Evolutionary conservation across 1,139 yeast species (phyloP).

Genomic region (Diutina pseudorugosa): DNA sequence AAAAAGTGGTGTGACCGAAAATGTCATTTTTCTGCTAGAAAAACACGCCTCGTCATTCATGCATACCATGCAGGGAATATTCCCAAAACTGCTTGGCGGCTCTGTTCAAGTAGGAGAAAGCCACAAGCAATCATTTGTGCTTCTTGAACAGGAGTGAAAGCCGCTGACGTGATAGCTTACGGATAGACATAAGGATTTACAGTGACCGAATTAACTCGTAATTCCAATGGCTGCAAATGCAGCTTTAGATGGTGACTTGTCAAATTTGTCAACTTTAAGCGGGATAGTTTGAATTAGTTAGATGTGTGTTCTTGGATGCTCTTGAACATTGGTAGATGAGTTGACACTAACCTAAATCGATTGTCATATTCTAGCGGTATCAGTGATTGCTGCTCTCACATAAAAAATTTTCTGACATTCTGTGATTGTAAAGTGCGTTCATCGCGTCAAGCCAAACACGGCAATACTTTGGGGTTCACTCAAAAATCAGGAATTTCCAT

Average conservation of each 20-base stretch:
- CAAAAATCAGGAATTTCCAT: too few species aligned
- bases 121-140: neutral
- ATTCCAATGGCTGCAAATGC: conserved; percentile 3
- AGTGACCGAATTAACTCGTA: neutral
- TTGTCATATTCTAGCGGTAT: neutral
- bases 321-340: neutral
- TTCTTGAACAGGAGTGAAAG: neutral
- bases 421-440: neutral
- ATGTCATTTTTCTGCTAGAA: neutral
- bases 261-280: neutral
- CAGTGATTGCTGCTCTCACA: neutral
- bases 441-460: neutral
- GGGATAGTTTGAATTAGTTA: neutral
- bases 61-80: neutral
- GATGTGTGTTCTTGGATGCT: too few species aligned
- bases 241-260: neutral
- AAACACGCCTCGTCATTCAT: neutral
- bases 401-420: neutral
- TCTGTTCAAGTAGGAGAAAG: neutral
- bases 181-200: neutral
- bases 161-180: neutral
- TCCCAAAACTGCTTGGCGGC: neutral
- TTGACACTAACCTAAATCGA: neutral
- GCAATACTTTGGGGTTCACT: too few species aligned
- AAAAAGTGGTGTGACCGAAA: neutral